Evolutionary conservation across 2,329 filamentous ascomycete species (phyloP), one percentile per base, ranked within the genome.

Genomic region (Penicillium sp.): DNA sequence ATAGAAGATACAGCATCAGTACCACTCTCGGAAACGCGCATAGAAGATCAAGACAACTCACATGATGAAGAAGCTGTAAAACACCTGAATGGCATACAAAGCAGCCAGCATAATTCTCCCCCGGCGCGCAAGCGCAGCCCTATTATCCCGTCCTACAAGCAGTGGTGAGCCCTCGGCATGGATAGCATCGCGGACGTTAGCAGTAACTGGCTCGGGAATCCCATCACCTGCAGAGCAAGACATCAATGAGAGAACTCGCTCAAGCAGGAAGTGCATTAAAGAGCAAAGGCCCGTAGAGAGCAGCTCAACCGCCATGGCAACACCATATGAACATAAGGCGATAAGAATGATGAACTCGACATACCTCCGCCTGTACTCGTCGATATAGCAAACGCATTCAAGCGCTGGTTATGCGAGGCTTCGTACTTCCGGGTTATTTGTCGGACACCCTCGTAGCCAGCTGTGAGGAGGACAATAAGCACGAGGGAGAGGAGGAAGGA

Each of bases 51-150:
- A 55, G 48, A 8, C 31, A 10, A 88, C 94, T 88, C 76, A 97
- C 95, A 99, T 99, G 75, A 99, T 93, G 84, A 99, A 98, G 73
- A 99, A 98, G 49, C 93, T 96, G 77, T 99, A 99, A 77, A 98
- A 98, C 67, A 95, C 96, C 82, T 99, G 95, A 54, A 95, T 78
- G 20, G 89, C 94, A 81, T 99, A 99, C 57, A 99, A 80, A 35
- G 85, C 77, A 31, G 91, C 90, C 82, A 96, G 94, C 76, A 91
- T 80, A 62, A 96, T 73, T 76, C 91, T 92, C 54, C 87, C 88
- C 71, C 84, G 86, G 77, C 87, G 85, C 75, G 86, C 85, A 64
- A 85, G 81, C 64, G 82, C 80, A 64, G 77, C 80, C 75, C 86
- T 85, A 73, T 83, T 86, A 51, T 79, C 77, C 76, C 90, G 89